Evolutionary conservation across 1,139 yeast genomes (phyloP), one percentile per base, ranked within the genome.

Genomic region (Casaregolazyma lundiana): DNA sequence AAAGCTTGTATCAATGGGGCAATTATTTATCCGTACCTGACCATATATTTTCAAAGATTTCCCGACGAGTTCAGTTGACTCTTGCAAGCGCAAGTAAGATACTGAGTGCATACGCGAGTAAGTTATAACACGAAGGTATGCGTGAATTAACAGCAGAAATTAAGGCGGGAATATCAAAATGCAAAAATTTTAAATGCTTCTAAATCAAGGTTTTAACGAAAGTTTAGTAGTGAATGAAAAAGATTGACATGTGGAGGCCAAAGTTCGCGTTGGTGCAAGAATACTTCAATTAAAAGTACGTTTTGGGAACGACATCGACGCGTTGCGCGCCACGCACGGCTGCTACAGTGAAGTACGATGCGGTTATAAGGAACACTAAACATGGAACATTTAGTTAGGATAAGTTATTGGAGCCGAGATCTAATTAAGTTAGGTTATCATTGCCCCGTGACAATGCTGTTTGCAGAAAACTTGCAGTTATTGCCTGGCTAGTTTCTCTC

Each of bases 1-100:
- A 6, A 16, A 11, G 29, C 6, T 16, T 5, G 24, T 26, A 8
- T 38, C 20, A 4, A 38, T 15, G 9, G 41, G 41, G 19, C 32
- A 38, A 34, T 38, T 19, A 16, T 38, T 18, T 8, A 38, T 18
- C 16, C 34, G 26, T 8, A 38, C 22, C 29, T 38, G 34, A 11
- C 39, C 39, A 8, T 36, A n/a, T 2, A 9, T 15, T 29, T 36
- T 19, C 8, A 36, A 20, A 6, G 39, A 19, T 5, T 8, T 9
- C 16, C 21, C 26, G 5, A 36, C 21, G 18, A 26, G 32, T 13
- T 26, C 32, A 5, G 13, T 13, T n/a, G 32, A 26, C 13, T 26
- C 6, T 9, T 7, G 15, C 15, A 26, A 7, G 11, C 32, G 32
- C 32, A 15, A 26, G 13, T 26, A 26, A 26, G 32, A 5, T 26